These are phyloP conservation scores for Lomentospora prolificans DNA, from an alignment of 2,329 filamentous ascomycete genomes.

Conservation along the genomic window DNA sequence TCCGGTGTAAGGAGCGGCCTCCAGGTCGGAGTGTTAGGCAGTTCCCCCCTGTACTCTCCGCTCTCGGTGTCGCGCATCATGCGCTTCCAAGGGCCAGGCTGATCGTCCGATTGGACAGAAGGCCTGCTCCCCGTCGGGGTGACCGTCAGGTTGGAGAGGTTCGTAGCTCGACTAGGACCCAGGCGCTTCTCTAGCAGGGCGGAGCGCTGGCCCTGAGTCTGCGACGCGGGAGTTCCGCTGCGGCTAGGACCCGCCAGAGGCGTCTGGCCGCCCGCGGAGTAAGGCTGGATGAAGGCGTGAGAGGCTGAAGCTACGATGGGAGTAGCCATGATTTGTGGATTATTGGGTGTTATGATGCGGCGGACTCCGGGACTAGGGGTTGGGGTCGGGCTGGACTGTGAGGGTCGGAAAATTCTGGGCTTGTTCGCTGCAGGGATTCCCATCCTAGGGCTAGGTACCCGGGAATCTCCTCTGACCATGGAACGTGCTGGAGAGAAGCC, in stretches of 20 bases:
- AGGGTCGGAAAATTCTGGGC: slow-evolving; percentile 4
- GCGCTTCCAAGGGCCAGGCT: background rate
- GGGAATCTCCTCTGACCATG: background rate
- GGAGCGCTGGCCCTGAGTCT: no score
- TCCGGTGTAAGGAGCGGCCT: slow-evolving; percentile 58
- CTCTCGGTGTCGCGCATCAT: background rate
- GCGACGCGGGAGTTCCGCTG: background rate
- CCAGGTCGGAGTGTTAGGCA: slow-evolving; percentile 46
- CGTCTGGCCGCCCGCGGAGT: background rate
- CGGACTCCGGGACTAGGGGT: background rate
- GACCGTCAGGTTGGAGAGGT: slow-evolving; percentile 26
- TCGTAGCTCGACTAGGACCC: slow-evolving; percentile 37
- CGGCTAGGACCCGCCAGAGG: background rate
- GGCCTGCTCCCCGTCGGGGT: background rate
- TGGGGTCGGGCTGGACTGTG: background rate
- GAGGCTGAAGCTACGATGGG: background rate
- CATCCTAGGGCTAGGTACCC: background rate
- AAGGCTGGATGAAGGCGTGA: background rate
- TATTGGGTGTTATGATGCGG: background rate
- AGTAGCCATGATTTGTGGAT: background rate
- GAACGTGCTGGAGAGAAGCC: slow-evolving; percentile 1
- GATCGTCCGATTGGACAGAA: background rate
- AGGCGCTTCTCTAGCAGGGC: slow-evolving; percentile 43
- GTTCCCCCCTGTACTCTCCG: slow-evolving; percentile 12
- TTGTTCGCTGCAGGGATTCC: slow-evolving; percentile 9